A percentile compares a stretch with the other conserved stretches of the same genome.
These are phyloP conservation scores for Acanthamoeba sp. DNA, from an alignment of 208 protist species.

Conservation along the genomic window DNA sequence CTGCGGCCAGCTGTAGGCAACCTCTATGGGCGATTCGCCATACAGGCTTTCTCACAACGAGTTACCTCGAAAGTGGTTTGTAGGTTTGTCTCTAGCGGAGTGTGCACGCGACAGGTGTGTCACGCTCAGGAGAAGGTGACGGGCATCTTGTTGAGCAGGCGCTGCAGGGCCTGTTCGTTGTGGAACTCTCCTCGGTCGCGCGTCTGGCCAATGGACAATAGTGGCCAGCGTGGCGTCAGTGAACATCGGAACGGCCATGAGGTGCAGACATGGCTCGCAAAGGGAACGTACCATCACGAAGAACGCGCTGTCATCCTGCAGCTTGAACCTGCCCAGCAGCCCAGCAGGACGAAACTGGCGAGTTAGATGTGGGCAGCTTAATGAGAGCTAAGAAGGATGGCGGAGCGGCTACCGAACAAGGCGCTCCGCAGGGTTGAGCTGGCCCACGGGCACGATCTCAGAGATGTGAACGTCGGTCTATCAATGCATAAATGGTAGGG, in stretches of 20 bases:
- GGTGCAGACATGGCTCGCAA: no score
- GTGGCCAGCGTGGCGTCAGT: background rate
- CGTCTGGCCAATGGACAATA: background rate
- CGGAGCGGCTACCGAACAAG: background rate
- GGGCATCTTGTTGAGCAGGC: conserved; percentile 27
- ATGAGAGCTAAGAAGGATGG: background rate
- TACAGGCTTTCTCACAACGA: no score
- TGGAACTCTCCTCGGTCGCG: conserved; percentile 8
- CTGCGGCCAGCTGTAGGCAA: conserved; percentile 7
- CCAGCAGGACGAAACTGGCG: background rate
- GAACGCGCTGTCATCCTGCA: background rate
- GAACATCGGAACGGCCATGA: no score
- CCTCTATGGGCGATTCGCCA: no score
- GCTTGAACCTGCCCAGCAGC: background rate
- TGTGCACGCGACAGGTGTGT: no score
- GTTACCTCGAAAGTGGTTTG: no score
- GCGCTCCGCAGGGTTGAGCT: background rate
- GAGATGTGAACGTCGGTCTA: background rate
- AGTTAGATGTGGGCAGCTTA: background rate
- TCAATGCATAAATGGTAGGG: background rate
- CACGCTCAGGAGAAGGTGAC: background rate
- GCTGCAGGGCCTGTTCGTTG: conserved; percentile 9
- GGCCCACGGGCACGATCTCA: background rate
- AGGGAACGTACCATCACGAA: conserved; percentile 21
- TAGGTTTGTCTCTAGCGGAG: no score